Evolutionary conservation across 2,329 filamentous ascomycete species (phyloP).

Genomic region (Catunica adiposa): DNA sequence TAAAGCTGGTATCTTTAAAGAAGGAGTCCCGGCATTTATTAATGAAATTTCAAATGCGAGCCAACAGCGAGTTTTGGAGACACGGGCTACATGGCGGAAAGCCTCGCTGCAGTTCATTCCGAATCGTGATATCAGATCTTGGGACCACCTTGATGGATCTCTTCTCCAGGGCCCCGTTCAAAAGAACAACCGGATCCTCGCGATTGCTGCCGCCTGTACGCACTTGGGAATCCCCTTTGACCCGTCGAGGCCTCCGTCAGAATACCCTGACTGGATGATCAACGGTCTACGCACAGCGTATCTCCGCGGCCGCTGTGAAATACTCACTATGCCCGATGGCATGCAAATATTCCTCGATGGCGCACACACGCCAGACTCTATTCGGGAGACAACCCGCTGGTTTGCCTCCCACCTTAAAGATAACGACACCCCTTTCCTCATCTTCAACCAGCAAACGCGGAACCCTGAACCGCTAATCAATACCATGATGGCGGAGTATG

Average conservation of each 20-base stretch:
- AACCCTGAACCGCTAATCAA: slow-evolving; percentile 51
- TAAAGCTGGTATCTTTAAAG: slow-evolving; percentile 76
- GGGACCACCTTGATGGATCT: slow-evolving; percentile 26
- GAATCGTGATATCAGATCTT: slow-evolving; percentile 23
- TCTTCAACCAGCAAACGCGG: slow-evolving; percentile 89
- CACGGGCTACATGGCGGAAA: slow-evolving; percentile 41
- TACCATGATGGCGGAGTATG: slow-evolving; percentile 42
- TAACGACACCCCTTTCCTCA: slow-evolving; percentile 33
- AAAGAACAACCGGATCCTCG: slow-evolving; percentile 42
- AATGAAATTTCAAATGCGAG: slow-evolving; percentile 19
- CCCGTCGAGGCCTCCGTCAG: background rate
- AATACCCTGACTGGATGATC: slow-evolving; percentile 31
- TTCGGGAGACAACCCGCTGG: slow-evolving; percentile 62
- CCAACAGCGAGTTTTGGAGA: slow-evolving; percentile 35
- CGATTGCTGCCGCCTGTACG: slow-evolving; percentile 36
- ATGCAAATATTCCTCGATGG: slow-evolving; percentile 72
- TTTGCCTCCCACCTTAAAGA: slow-evolving; percentile 38
- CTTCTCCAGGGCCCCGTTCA: slow-evolving; percentile 36
- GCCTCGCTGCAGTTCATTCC: slow-evolving; percentile 28
- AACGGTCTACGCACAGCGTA: slow-evolving; percentile 49
- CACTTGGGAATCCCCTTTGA: slow-evolving; percentile 30
- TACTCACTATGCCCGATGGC: slow-evolving; percentile 28
- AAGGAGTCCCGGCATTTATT: slow-evolving; percentile 28
- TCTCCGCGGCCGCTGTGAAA: slow-evolving; percentile 65
- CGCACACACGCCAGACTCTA: slow-evolving; percentile 73